Conservation (phyloP, 2,329 filamentous ascomycete genomes). For the Pseudogymnoascus sp. region DNA sequence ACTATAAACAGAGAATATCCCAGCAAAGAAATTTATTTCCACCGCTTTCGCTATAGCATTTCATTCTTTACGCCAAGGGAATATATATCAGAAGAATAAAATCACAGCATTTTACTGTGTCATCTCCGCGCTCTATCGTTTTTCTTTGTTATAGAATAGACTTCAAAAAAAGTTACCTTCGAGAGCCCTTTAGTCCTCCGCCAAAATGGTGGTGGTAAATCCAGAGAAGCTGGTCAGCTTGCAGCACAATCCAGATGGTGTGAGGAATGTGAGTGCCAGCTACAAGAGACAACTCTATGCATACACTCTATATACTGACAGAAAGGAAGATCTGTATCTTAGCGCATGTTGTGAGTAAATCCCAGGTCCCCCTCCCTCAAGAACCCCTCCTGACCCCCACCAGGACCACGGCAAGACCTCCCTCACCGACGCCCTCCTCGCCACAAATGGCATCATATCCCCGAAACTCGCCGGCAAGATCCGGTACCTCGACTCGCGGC, state of each 20-base stretch:
- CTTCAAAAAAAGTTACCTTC: background rate
- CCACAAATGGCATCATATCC: conserved; percentile 98
- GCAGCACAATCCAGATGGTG: conserved; percentile 77
- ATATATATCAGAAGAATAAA: background rate
- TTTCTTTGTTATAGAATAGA: background rate
- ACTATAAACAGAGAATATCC: background rate
- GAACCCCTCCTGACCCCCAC: conserved; percentile 13
- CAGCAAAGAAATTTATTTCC: background rate
- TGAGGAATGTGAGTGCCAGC: conserved; percentile 69
- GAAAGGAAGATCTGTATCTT: conserved; percentile 74
- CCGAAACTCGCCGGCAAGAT: conserved; percentile 97
- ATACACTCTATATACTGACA: conserved; percentile 16
- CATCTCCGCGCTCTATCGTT: background rate
- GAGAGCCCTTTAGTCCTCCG: background rate
- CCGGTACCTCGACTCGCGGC: conserved; percentile 90
- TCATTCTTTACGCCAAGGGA: background rate
- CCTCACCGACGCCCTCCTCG: conserved; percentile 87
- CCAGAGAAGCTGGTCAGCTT: conserved; percentile 85
- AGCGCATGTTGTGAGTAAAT: conserved; percentile 67
- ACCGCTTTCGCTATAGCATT: background rate
- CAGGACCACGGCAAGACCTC: conserved; percentile 97
- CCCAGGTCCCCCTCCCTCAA: background rate
- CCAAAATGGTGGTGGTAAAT: conserved; percentile 77
- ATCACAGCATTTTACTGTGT: background rate
- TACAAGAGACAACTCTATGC: conserved; percentile 10